Evolutionary conservation across 495 filamentous ascomycete species (phyloP).

Genomic region (Rusavskia elegans): DNA sequence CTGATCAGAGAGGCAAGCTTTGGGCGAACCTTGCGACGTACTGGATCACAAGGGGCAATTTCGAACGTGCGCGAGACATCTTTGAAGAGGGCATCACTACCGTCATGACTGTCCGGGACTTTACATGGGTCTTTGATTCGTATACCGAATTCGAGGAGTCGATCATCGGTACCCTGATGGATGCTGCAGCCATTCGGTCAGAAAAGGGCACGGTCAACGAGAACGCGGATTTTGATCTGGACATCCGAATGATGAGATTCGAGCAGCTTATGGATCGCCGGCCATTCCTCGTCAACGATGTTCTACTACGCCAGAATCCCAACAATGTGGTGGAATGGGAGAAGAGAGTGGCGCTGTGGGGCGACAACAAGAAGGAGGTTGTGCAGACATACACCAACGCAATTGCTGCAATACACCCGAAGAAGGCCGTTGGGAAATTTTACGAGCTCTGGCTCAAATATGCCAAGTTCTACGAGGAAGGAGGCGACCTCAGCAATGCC

Average conservation of each 20-base stretch:
- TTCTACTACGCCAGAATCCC: conserved; percentile 85
- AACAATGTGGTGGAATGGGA: conserved; percentile 97
- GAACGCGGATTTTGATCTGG: conserved; percentile 85
- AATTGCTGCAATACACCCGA: conserved; percentile 81
- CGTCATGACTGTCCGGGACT: conserved; percentile 98
- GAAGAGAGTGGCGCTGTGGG: conserved; percentile 89
- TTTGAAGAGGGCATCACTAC: conserved; percentile 97
- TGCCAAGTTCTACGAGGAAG: conserved; percentile 91
- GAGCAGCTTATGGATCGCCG: conserved; percentile 96
- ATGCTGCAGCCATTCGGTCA: conserved; percentile 64
- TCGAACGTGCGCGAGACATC: conserved; percentile 79
- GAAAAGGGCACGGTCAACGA: conserved; percentile 70
- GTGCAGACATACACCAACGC: conserved; percentile 93
- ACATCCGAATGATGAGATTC: conserved; percentile 95
- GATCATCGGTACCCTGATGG: conserved; percentile 81
- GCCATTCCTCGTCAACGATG: conserved; percentile 94
- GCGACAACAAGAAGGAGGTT: conserved; percentile 77
- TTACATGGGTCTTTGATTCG: conserved; percentile 89
- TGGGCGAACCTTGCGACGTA: conserved; percentile 95
- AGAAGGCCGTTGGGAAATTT: conserved; percentile 87
- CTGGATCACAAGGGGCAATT: conserved; percentile 85
- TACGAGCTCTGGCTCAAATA: conserved; percentile 96
- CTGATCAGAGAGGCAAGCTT: conserved; percentile 90
- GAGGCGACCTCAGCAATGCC: conserved; percentile 70
- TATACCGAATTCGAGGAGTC: conserved; percentile 97